phyloP scores from a whole-genome alignment of 2,329 filamentous ascomycete genomes.

The Aspergillus sp. region DNA sequence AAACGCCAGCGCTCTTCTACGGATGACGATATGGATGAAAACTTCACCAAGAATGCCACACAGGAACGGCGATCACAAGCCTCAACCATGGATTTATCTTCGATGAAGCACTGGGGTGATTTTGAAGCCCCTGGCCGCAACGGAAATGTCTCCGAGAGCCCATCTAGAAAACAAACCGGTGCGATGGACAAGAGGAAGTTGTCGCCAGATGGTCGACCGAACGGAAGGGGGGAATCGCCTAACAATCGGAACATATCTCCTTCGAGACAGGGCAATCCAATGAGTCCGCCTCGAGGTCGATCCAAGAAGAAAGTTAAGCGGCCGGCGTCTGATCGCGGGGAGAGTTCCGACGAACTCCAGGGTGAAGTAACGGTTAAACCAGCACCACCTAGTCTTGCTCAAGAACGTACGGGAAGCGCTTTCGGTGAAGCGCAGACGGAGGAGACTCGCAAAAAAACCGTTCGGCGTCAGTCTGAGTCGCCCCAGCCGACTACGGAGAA shows the following conservation, averaged over 20 bases:
- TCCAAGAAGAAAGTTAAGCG: neutral
- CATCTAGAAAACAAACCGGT: neutral
- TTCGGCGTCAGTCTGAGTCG: constrained; percentile 18
- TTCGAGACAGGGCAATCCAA: neutral
- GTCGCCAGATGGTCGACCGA: neutral
- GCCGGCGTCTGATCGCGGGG: constrained; percentile 17
- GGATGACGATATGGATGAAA: constrained; percentile 18
- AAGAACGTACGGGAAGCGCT: constrained; percentile 5
- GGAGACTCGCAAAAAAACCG: constrained; percentile 1
- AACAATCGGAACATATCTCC: neutral
- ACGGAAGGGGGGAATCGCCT: too few species aligned
- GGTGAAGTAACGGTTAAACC: constrained; percentile 31
- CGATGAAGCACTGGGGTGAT: constrained; percentile 3
- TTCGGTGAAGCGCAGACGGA: constrained; percentile 4
- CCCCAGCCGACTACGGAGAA: constrained; percentile 9
- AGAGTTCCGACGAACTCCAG: constrained; percentile 42
- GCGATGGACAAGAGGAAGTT: neutral
- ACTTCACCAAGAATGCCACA: constrained; percentile 23
- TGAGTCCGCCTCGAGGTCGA: neutral
- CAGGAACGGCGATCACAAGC: constrained; percentile 19
- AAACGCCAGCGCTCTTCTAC: constrained; percentile 2
- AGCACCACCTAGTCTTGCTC: constrained; percentile 11
- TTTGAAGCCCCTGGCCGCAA: constrained; percentile 13
- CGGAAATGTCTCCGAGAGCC: neutral
- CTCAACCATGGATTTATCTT: neutral